phyloP scores from a whole-genome alignment of 768 basidiomycete genomes.

The Strobilomyces echinocephalus region DNA sequence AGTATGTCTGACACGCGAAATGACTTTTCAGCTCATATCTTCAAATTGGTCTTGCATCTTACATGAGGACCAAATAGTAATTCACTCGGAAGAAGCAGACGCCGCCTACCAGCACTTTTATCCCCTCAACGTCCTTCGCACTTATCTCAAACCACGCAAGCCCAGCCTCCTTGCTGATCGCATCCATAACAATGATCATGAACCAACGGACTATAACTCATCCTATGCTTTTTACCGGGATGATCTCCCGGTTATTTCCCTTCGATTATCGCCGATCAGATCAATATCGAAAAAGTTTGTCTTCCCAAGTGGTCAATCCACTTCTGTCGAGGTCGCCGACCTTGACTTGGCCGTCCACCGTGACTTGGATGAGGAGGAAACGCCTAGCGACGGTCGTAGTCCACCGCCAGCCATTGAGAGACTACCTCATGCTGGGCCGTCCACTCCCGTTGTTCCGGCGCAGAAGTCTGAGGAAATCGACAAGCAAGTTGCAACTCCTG shows the following conservation, averaged over 20 bases:
- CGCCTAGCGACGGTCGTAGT: not conserved
- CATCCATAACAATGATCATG: slow-evolving; percentile 5
- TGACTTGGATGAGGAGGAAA: slow-evolving; percentile 1
- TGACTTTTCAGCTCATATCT: slow-evolving; percentile 45
- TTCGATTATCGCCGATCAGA: slow-evolving; percentile 39
- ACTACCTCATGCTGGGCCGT: slow-evolving; percentile 2
- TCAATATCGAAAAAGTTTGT: slow-evolving; percentile 50
- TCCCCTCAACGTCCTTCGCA: slow-evolving; percentile 39
- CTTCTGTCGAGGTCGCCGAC: not conserved
- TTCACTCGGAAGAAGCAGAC: slow-evolving; percentile 68
- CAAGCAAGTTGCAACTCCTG: not conserved
- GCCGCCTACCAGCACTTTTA: slow-evolving; percentile 68
- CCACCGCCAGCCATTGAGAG: not conserved
- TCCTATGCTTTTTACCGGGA: slow-evolving; percentile 14
- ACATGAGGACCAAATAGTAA: slow-evolving; percentile 61
- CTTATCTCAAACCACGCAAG: slow-evolving; percentile 24
- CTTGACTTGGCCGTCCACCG: not conserved
- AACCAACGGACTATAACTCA: slow-evolving; percentile 1
- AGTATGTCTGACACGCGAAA: slow-evolving; percentile 2
- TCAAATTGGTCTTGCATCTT: slow-evolving; percentile 78
- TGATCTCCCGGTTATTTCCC: slow-evolving; percentile 40
- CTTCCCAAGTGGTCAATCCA: slow-evolving; percentile 35
- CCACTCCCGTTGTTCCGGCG: not conserved
- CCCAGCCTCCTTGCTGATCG: slow-evolving; percentile 14
- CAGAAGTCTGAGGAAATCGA: not conserved